Conservation (phyloP, 1,284 basidiomycete species). For the Pseudozyma hubeiensis region DNA sequence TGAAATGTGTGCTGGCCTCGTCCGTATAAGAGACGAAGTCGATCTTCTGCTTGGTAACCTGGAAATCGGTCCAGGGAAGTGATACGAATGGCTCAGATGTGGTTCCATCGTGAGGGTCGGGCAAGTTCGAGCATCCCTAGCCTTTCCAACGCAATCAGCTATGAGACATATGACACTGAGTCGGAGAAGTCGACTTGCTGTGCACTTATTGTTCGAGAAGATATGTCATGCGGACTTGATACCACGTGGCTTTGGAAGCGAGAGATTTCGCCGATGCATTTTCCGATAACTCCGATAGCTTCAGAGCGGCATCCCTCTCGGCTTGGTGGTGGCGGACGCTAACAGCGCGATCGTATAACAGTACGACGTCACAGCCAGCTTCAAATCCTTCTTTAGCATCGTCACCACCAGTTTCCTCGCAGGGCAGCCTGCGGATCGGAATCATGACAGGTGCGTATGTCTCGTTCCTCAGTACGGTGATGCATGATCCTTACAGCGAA, state of each 20-base stretch:
- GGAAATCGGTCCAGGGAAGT: not conserved
- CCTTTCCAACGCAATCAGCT: too few species aligned
- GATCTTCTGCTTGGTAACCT: too few species aligned
- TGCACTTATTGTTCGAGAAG: too few species aligned
- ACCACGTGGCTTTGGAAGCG: not conserved
- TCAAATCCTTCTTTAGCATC: not conserved
- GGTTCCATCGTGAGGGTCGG: not conserved
- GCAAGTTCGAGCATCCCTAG: too few species aligned
- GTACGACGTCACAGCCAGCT: too few species aligned
- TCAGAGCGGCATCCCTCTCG: conserved; percentile 1
- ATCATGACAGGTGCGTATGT: conserved; percentile 20
- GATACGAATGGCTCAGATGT: not conserved
- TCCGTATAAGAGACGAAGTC: too few species aligned
- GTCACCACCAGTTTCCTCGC: not conserved
- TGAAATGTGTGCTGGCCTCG: not conserved
- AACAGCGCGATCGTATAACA: too few species aligned
- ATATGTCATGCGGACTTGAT: too few species aligned
- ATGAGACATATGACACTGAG: too few species aligned
- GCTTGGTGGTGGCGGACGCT: too few species aligned
- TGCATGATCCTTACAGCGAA: not conserved
- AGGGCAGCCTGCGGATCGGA: too few species aligned
- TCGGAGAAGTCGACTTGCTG: too few species aligned
- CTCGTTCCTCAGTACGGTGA: not conserved
- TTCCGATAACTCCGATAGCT: conserved; percentile 31
- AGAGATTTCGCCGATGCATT: conserved; percentile 18